phyloP scores from a whole-genome alignment of 2,329 filamentous ascomycete species.

The Aulographum hederae region DNA sequence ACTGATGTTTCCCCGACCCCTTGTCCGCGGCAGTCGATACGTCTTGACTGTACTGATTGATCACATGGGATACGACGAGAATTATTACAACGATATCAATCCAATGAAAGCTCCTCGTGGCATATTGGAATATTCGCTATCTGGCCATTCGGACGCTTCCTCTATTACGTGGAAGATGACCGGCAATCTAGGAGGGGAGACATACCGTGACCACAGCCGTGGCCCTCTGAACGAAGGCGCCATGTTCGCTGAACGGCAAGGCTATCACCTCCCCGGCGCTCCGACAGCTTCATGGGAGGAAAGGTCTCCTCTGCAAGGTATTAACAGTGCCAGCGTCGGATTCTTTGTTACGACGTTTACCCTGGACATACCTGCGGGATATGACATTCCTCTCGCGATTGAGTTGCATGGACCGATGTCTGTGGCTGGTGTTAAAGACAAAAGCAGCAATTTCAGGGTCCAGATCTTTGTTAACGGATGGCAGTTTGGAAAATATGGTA shows the following conservation, averaged over 20 bases:
- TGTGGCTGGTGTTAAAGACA: too few species aligned
- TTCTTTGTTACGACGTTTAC: constrained; percentile 34
- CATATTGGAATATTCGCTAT: constrained; percentile 41
- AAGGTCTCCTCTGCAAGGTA: constrained; percentile 23
- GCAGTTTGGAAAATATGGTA: too few species aligned
- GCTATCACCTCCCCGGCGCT: constrained; percentile 39
- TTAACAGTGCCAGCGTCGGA: constrained; percentile 31
- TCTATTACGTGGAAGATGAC: constrained; percentile 42
- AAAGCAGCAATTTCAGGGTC: constrained; percentile 42
- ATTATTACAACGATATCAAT: constrained; percentile 44
- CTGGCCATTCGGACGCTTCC: too few species aligned
- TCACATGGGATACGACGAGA: constrained; percentile 55
- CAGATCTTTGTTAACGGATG: constrained; percentile 60
- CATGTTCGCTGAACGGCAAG: constrained; percentile 42
- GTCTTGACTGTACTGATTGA: constrained; percentile 54
- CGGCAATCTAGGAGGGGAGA: constrained; percentile 48
- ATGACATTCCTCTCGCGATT: constrained; percentile 44
- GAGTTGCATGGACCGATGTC: constrained; percentile 26
- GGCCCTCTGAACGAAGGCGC: constrained; percentile 51
- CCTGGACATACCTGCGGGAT: constrained; percentile 34
- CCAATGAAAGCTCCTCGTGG: constrained; percentile 43
- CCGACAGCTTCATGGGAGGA: constrained; percentile 19
- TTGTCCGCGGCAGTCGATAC: constrained; percentile 19
- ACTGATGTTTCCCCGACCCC: background rate
- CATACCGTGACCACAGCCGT: constrained; percentile 42